phyloP scores from a whole-genome alignment of 1,284 basidiomycete genomes.

The Takashimella tepidaria region DNA sequence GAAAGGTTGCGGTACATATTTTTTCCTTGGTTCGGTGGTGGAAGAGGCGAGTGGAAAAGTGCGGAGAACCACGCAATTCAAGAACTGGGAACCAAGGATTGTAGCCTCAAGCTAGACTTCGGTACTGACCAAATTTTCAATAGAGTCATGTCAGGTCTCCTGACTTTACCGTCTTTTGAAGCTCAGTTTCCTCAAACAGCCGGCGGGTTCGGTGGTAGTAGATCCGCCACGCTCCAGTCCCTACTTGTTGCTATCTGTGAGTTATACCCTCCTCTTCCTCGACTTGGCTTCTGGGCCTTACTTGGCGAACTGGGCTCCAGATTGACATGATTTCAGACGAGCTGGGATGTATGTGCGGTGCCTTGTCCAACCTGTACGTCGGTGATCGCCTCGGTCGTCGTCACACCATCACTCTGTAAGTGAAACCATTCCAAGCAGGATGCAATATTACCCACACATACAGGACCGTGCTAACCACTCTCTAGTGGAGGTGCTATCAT shows the following conservation, averaged over 20 bases:
- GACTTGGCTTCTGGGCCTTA: not conserved
- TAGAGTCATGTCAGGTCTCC: slow-evolving; percentile 44
- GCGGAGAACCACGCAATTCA: no score
- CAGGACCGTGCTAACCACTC: slow-evolving; percentile 7
- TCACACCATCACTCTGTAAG: slow-evolving; percentile 17
- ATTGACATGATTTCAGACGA: slow-evolving; percentile 34
- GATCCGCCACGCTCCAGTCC: slow-evolving; percentile 34
- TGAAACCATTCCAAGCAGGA: no score
- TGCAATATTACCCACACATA: no score
- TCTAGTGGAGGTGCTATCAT: slow-evolving; percentile 40
- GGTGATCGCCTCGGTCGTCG: slow-evolving; percentile 45
- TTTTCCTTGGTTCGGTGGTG: no score
- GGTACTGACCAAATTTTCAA: slow-evolving; percentile 36
- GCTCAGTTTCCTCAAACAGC: slow-evolving; percentile 23
- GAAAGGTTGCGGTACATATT: no score
- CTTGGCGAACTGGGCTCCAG: slow-evolving; percentile 9
- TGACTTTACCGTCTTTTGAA: slow-evolving; percentile 34
- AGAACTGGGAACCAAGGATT: no score
- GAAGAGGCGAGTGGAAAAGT: no score
- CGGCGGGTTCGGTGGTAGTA: slow-evolving; percentile 9
- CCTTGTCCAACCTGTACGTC: slow-evolving; percentile 43
- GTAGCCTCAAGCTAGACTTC: no score
- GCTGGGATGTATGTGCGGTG: slow-evolving; percentile 47
- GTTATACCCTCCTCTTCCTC: not conserved
- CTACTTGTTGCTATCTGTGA: slow-evolving; percentile 44